Evolutionary conservation across 345 rosid species (phyloP), one percentile per base, ranked within the genome.

Genomic region (Aethionema arabicum): DNA sequence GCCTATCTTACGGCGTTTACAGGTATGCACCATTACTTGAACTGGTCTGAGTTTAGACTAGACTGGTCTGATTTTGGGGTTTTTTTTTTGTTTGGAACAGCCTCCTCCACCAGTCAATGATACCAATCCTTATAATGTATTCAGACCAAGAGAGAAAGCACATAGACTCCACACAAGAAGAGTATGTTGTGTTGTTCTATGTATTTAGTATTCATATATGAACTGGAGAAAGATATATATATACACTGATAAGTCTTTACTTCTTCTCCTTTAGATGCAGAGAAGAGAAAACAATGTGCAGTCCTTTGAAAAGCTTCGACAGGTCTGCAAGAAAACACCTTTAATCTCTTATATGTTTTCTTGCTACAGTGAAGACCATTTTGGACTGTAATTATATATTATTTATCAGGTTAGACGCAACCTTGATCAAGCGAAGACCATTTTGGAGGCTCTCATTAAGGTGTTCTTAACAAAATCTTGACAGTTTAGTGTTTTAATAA

Each of bases 271-370:
- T 12, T 71, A 93, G 97, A 90, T 93, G 99, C 99, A 90, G 72
- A 81, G 99, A 78, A 93, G 99, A 78, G 99, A 93, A 82, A 93
- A 93, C 75, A 93, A 90, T 65, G 97, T 90, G 63, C 99, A 90
- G 72, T 93, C 96, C 61, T 93, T 93, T 78, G 97, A 93, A 77
- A 93, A 93, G 86, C 91, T 93, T 75, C 96, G 99, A 41, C 99
- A 93, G 86, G 99, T 90, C 30, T 72, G 78, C 7, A 3, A 61
- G 16, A n/a, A 8, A 42, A 56, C 33, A 48, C 64, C 61, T n/a
- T 13, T 29, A 46, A 50, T 30, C 39, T 41, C 8, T 36, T 5
- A n/a, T 40, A 47, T 45, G 54, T n/a, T 11, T 45, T 45, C 54
- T 59, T 65, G 31, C 11, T 41, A n/a, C n/a, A n/a, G n/a, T n/a